Evolutionary conservation across 1,284 basidiomycete species (phyloP), one percentile per base, ranked within the genome.

Genomic region (Sphagnurus paluster): DNA sequence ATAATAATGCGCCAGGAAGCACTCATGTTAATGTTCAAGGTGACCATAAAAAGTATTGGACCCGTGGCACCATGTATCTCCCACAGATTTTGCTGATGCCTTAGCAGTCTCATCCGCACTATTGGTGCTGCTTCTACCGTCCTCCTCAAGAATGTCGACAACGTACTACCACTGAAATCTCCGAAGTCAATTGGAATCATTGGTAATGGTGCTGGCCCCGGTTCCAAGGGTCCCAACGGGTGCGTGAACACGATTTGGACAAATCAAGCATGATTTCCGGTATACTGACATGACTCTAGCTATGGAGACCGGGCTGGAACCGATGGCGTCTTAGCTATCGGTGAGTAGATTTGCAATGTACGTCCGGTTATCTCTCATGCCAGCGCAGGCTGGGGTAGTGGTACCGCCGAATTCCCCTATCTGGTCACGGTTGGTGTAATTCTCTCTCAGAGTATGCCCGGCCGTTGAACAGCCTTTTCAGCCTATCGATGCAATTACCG

Each of bases 71-170:
- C 46, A 11, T 38, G 36, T 35, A 25, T 19, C 43, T 16, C 19
- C n/a, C 25, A 17, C 17, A 13, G 17, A 32, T 29, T 34, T 19
- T n/a, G 10, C 30, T 39, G 16, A 20, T 16, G 6, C 28, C 14
- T 21, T 42, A 30, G 32, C 41, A 84, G 79, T 34, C 53, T 85
- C 10, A 84, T 88, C 30, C 76, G 84, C 8, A 69, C 79, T 39
- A 81, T 90, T 30, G 87, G 79, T n/a, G 76, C 76, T 0, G 81
- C 85, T 0, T 83, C 82, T 0, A 84, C 81, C 1, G 82, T 91
- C 5, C 68, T 93, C 19, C 72, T 92, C 40, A 91, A 91, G 70
- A 92, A 92, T 62, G 60, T 58, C 1, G 70, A 75, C 33, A 64
- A 66, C 3, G 66, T 70, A 1, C 68, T 92, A 0, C 88, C 88